Conservation (phyloP, 441 rosid genomes). For the Codiaeum variegatum region DNA sequence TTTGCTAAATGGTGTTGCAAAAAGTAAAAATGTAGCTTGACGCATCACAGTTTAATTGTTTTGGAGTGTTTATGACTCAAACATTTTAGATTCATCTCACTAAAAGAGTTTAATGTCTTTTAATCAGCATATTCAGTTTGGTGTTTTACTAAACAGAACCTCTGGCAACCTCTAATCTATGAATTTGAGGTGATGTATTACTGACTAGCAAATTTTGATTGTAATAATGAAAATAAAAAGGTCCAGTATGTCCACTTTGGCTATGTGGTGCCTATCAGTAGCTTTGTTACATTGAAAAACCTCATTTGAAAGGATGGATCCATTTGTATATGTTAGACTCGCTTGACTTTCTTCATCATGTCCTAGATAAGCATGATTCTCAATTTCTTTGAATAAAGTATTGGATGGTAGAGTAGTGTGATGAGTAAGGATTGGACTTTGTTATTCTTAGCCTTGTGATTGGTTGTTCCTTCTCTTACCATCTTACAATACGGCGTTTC, state of each 20-base stretch:
- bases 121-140: background rate
- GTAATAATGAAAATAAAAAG: background rate
- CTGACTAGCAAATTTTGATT: background rate
- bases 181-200: too few species aligned
- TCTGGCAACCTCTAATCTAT: background rate
- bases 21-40: background rate
- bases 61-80: background rate
- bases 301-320: background rate
- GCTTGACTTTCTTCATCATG: background rate
- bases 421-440: background rate
- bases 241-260: background rate
- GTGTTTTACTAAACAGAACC: background rate
- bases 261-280: background rate
- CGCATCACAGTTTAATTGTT: background rate
- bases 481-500: conserved; percentile 15
- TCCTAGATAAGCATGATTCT: background rate
- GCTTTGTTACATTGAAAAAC: background rate
- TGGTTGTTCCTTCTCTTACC: background rate
- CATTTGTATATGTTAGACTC: background rate
- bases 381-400: background rate
- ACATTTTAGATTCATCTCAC: background rate
- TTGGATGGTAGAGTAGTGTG: background rate
- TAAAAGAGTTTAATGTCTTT: background rate
- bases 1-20: background rate
- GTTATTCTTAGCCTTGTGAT: background rate